phyloP scores from a whole-genome alignment of 805 yeast species.

The Candida nemodendra region DNA sequence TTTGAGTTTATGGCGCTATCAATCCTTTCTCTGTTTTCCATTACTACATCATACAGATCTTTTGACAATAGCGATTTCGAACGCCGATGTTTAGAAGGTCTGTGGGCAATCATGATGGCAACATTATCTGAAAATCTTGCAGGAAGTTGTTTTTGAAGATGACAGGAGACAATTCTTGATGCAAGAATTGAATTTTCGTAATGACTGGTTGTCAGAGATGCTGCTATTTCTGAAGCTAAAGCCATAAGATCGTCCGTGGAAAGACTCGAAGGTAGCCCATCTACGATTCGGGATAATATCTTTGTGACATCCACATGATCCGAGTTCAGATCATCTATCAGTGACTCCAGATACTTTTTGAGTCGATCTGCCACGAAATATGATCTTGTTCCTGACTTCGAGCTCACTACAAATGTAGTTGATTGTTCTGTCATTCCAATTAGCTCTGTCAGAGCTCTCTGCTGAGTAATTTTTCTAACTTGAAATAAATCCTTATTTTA shows the following conservation, averaged over 20 bases:
- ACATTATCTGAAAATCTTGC: slow-evolving; percentile 73
- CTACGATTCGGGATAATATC: slow-evolving; percentile 44
- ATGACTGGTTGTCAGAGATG: slow-evolving; percentile 90
- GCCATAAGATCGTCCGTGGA: slow-evolving; percentile 39
- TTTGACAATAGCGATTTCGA: slow-evolving; percentile 64
- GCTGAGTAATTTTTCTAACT: too few relatives aligned
- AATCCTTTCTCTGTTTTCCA: slow-evolving; percentile 55
- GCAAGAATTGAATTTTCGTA: slow-evolving; percentile 92
- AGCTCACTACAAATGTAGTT: slow-evolving; percentile 5
- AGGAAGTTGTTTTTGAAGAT: slow-evolving; percentile 82
- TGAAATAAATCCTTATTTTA: too few relatives aligned
- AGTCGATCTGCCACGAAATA: slow-evolving; percentile 14
- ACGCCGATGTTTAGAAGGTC: slow-evolving; percentile 68
- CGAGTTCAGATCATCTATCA: slow-evolving; percentile 37
- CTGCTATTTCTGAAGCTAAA: slow-evolving; percentile 87
- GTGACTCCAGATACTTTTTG: slow-evolving; percentile 6
- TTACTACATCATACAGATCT: slow-evolving; percentile 55
- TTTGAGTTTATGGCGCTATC: slow-evolving; percentile 67
- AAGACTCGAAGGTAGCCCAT: slow-evolving; percentile 50
- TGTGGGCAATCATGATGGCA: slow-evolving; percentile 59
- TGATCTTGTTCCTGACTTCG: slow-evolving; percentile 1
- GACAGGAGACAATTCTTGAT: slow-evolving; percentile 83
- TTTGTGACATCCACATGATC: slow-evolving; percentile 44
- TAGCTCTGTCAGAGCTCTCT: too few relatives aligned
- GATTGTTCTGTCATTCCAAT: slow-evolving; percentile 18